Base-by-base conservation (phyloP, 352 stramenopile genomes). In the Poterioochromonas sp. region DNA sequence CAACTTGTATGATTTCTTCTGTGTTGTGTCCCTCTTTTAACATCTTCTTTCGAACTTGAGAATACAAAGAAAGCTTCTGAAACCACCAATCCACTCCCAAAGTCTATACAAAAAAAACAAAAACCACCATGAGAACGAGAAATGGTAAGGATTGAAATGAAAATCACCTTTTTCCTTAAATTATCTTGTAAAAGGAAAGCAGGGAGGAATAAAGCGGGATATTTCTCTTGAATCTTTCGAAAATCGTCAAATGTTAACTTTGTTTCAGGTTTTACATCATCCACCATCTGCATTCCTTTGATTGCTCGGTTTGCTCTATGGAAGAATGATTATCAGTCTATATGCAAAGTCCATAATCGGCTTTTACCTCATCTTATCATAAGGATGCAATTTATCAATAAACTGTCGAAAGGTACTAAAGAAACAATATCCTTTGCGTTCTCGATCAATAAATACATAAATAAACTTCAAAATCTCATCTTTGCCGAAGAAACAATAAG, bases 71-170 rank as follows among this genome's bases (percentile, higher is more conserved):
- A 8, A 74, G 40, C n/a, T 74, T 74, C 15, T 54, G 5, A 26
- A 74, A 53, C 65, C 65, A 74, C 65, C 65, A 74, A 35, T 74
- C 43, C 11, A 40, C 65, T 35, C 65, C 65, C 37, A 74, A 18
- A 35, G 20, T 74, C 43, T 63, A 63, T 34, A 63, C 8, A 32
- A 63, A 32, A 35, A 34, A 32, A 63, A 63, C 29, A 63, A 26
- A 35, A 34, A 35, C 29, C 11, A 63, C 26, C 29, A n/a, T n/a
- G n/a, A n/a, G n/a, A n/a, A n/a, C n/a, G n/a, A n/a, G n/a, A n/a
- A n/a, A n/a, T n/a, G n/a, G n/a, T n/a, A 8, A 11, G 29, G 18
- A 11, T n/a, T 11, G 29, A 35, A 63, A 63, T 26, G 29, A n/a
- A 34, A 63, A 2, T 63, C 26, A 63, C 53, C 26, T 74, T 74